Evolutionary conservation across 805 yeast genomes (phyloP).

Genomic region (Isabelozyma gotoi): DNA sequence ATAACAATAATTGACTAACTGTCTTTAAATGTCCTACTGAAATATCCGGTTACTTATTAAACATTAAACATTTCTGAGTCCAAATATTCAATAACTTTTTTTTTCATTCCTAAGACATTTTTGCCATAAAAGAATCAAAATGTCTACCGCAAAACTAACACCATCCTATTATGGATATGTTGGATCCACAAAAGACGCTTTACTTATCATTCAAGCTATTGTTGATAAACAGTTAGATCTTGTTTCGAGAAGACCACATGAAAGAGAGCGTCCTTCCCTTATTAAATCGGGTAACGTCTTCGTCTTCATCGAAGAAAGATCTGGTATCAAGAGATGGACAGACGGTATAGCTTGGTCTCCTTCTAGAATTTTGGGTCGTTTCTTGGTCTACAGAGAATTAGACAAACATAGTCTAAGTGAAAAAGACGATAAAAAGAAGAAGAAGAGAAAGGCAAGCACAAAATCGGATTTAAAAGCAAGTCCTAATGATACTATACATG

Average conservation of each 20-base stretch:
- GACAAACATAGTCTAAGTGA: constrained; percentile 41
- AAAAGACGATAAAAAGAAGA: constrained; percentile 44
- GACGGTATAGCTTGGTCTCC: constrained; percentile 97
- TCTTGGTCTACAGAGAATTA: constrained; percentile 75
- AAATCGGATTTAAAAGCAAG: constrained; percentile 10
- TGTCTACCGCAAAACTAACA: constrained; percentile 11
- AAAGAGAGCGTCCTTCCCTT: constrained; percentile 63
- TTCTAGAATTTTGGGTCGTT: constrained; percentile 81
- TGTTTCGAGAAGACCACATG: constrained; percentile 80
- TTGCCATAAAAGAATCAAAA: too few relatives aligned
- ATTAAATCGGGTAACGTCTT: constrained; percentile 79
- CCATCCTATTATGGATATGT: constrained; percentile 78
- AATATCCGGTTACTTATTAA: too few relatives aligned
- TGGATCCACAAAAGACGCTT: constrained; percentile 79
- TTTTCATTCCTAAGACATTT: too few relatives aligned
- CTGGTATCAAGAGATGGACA: constrained; percentile 92
- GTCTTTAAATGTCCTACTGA: neutral
- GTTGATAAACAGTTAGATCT: constrained; percentile 57
- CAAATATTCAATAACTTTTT: too few relatives aligned
- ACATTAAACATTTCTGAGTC: too few relatives aligned
- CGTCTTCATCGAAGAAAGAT: constrained; percentile 77
- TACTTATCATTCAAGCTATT: constrained; percentile 78
- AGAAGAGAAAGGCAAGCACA: constrained; percentile 21
- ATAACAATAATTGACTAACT: too few relatives aligned
- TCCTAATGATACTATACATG: neutral